phyloP scores from a whole-genome alignment of 2,329 filamentous ascomycete species.

The Fusarium pseudocircinatum region DNA sequence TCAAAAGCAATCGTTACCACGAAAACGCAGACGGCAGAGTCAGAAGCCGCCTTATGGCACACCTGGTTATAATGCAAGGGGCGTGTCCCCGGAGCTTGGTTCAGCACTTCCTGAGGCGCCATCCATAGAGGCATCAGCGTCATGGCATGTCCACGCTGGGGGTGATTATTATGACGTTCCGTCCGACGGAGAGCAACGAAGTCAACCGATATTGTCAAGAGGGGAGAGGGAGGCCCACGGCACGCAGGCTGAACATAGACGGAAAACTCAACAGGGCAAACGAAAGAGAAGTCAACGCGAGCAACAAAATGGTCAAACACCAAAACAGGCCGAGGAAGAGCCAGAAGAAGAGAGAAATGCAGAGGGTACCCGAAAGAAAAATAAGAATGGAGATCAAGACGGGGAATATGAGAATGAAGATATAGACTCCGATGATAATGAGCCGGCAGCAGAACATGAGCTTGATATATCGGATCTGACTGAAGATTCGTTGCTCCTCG shows the following conservation, averaged over 20 bases:
- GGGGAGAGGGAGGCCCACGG: not conserved
- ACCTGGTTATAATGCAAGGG: not conserved
- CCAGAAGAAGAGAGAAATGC: not conserved
- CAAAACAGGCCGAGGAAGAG: not conserved
- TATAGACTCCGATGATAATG: not conserved
- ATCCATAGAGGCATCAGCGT: not conserved
- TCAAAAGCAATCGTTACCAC: not conserved
- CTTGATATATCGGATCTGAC: not conserved
- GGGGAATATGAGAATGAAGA: not conserved
- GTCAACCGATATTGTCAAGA: not conserved
- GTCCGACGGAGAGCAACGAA: not conserved
- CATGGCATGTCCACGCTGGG: not conserved
- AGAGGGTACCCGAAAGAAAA: not conserved
- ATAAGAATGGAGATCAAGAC: not conserved
- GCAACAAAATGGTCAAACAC: not conserved
- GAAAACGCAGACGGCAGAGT: constrained; percentile 9
- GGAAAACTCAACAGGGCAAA: not conserved
- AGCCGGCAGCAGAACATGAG: not conserved
- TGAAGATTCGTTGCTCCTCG: constrained; percentile 37
- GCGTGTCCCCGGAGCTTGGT: constrained; percentile 25
- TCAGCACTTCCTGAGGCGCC: not conserved
- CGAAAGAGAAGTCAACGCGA: not conserved
- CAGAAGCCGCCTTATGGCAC: constrained; percentile 20
- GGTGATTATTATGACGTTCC: not conserved
- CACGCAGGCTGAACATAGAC: not conserved